Evolutionary conservation across 441 rosid genomes (phyloP), one percentile per base, ranked within the genome.

Genomic region (Raphanus hybrid): DNA sequence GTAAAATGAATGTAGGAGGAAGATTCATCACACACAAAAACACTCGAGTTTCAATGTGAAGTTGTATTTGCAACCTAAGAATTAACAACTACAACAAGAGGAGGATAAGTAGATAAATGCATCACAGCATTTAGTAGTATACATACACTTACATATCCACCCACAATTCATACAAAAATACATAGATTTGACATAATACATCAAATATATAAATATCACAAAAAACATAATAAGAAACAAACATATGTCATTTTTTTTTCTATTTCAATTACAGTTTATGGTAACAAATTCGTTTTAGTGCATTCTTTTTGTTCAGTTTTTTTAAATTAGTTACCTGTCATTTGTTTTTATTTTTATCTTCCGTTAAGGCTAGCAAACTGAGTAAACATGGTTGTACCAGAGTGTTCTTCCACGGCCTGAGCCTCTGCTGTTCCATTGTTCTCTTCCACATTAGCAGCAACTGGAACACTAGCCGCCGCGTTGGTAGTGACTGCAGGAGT

Each of bases 301-400:
- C 67, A 26, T 45, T 76, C 15, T 29, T n/a, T 71, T 57, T 45
- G 15, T 26, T 0, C 37, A 9, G 20, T 52, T 41, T 26, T 5
- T 7, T 6, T 4, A 43, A 50, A 50, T 50, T n/a, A 54, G 59
- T 70, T 70, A 34, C 58, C 20, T 75, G 57, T 59, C 45, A 64
- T 26, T 75, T 71, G 35, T 69, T 76, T 55, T 6, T 50, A n/a
- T 41, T 5, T 10, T 80, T 82, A 88, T 84, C 92, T 83, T 73
- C 94, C 94, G 75, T 76, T 87, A 11, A 87, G 82, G 65, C 71
- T 82, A 12, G 85, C 72, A 69, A 88, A 88, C 73, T 90, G 90
- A 39, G 85, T 70, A 73, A 87, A 88, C 86, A 86, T 82, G 32
- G 86, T 88, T 26, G 91, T 85, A 74, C 92, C 92, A 16, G 94